Base-by-base conservation (phyloP, 176 grass and related monocot species). In the Typha latifolia region DNA sequence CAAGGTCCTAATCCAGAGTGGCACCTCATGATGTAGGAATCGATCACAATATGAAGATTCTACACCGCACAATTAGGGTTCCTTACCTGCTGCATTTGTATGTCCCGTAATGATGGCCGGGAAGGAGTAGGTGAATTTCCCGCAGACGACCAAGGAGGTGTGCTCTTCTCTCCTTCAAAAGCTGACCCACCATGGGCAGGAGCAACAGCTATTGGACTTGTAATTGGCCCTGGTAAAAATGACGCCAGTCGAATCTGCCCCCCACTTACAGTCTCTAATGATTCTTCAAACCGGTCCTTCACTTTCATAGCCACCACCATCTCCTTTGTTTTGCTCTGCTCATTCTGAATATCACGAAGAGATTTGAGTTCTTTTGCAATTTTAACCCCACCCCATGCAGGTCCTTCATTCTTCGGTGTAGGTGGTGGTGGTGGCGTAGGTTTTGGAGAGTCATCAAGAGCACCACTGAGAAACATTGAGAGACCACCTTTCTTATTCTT, bases 51-150 rank as follows among this genome's bases (percentile, higher is more conserved):
- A 43, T 43, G 37, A 43, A 43, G 37, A 0, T 43, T 43, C 37
- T 0, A 9, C 5, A 43, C 0, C 0, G 9, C 37, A 43, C 9
- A 10, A 43, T 43, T 43, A 43, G 6, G 37, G 9, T 43, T 21
- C 63, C 63, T 18, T 75, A 99, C 95, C 95, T 99, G 95, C 63
- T 99, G 95, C 79, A 93, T 87, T 56, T 99, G 95, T 78, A 99
- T 99, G 72, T 90, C 86, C 85, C 89, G 85, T 22, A 99, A 85
- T 11, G 95, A 99, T 55, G 95, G 95, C 47, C 79, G 78, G 3
- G 68, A 87, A 14, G 80, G 14, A 18, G 51, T 84, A 55, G 89
- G 95, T 34, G 95, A 93, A 56, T 67, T 90, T 70, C 70, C 86
- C 14, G 82, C 83, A 50, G 89, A 85, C 20, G 83, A 87, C 95